Percentiles rank a stretch among this genome's conserved stretches.
Conservation (phyloP, 2,329 filamentous ascomycete species). For the Colletotrichum somersetense region DNA sequence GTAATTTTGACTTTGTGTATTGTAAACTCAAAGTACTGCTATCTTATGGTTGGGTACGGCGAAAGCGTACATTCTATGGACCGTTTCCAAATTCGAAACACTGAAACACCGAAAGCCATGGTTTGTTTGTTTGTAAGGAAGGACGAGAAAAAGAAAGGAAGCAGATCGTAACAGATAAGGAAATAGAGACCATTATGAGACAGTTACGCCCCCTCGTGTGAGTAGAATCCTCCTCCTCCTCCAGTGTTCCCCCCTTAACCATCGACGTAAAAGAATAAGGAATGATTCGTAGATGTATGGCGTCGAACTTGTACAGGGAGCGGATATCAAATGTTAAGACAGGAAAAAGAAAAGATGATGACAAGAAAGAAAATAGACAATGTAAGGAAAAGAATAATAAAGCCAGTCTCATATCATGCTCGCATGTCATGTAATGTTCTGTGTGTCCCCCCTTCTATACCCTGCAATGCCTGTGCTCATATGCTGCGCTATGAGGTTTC, state of each 20-base stretch:
- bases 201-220: constrained; percentile 26
- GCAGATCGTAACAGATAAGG: constrained; percentile 25
- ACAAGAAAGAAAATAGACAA: constrained; percentile 31
- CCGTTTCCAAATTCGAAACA: constrained; percentile 26
- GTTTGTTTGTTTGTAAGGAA: constrained; percentile 35
- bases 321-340: constrained; percentile 42
- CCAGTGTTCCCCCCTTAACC: constrained; percentile 1
- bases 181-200: constrained; percentile 37
- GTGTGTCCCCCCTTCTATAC: constrained; percentile 38
- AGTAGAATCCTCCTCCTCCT: constrained; percentile 15
- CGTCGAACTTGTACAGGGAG: constrained; percentile 38
- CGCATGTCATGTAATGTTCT: constrained; percentile 38
- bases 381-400: constrained; percentile 16
- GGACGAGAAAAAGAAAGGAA: constrained; percentile 1
- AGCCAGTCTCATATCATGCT: constrained; percentile 37
- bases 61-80: constrained; percentile 39
- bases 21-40: constrained; percentile 37
- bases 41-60: constrained; percentile 32
- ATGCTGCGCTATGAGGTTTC: constrained; percentile 28
- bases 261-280: constrained; percentile 23
- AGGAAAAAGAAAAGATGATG: constrained; percentile 29
- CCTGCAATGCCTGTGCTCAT: constrained; percentile 35
- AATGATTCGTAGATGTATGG: constrained; percentile 36
- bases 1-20: constrained; percentile 36
- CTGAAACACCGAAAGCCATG: constrained; percentile 39